phyloP scores from a whole-genome alignment of 768 basidiomycete species.

The Mycena capillaripes region DNA sequence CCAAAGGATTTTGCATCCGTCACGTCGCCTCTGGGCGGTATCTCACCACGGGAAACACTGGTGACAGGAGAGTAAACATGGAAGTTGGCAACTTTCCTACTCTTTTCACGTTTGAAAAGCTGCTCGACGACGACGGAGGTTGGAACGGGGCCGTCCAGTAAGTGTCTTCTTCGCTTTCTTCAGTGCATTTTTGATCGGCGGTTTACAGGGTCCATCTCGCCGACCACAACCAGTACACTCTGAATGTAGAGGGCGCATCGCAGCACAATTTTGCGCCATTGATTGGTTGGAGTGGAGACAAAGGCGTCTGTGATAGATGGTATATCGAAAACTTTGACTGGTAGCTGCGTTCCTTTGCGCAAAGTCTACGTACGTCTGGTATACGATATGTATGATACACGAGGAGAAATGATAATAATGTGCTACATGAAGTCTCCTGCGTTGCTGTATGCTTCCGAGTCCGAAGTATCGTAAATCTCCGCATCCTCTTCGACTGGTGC shows the following conservation, averaged over 20 bases:
- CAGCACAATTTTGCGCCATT: neutral
- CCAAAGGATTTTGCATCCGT: conserved; percentile 1
- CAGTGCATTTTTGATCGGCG: neutral
- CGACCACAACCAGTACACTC: conserved; percentile 5
- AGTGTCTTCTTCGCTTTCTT: neutral
- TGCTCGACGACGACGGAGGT: neutral
- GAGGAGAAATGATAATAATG: neutral
- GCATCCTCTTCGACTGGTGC: conserved; percentile 23
- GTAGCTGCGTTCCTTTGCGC: neutral
- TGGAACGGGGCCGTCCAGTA: neutral
- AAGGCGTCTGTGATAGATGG: neutral
- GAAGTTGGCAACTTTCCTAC: neutral
- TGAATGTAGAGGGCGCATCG: neutral
- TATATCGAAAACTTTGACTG: neutral
- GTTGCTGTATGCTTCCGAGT: conserved; percentile 29
- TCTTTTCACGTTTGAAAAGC: neutral
- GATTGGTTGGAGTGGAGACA: neutral
- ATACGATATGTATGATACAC: conserved; percentile 2
- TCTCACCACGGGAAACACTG: neutral
- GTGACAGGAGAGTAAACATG: neutral
- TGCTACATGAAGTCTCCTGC: conserved; percentile 17
- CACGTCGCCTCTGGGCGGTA: conserved; percentile 5
- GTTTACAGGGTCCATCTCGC: conserved; percentile 1
- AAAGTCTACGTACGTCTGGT: neutral
- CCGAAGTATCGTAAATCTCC: conserved; percentile 26